A percentile compares a stretch with the other conserved stretches of the same genome.
Conservation (phyloP, 73 alveolate genomes). For the Paramecium sonneborni region DNA sequence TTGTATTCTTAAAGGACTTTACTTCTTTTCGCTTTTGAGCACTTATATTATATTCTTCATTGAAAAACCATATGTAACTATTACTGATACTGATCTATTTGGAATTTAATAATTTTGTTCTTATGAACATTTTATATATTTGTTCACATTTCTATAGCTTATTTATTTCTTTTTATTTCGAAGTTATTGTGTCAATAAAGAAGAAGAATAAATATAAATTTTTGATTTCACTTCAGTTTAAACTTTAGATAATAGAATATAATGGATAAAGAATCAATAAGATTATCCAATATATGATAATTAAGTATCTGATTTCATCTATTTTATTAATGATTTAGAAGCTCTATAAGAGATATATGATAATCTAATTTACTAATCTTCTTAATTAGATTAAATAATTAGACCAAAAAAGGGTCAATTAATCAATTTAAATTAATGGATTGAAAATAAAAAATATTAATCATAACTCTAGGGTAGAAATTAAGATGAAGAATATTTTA, state of each 20-base stretch:
- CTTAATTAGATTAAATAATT: background rate
- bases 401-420: background rate
- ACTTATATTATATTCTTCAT: background rate
- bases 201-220: background rate
- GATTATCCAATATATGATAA: background rate
- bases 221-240: background rate
- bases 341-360: background rate
- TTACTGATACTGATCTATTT: background rate
- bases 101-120: constrained; percentile 8
- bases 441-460: background rate
- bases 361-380: background rate
- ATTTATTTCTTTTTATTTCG: background rate
- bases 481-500: background rate
- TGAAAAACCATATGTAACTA: background rate
- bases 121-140: background rate
- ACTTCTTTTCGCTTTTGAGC: background rate
- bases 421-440: background rate
- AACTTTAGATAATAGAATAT: background rate
- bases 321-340: background rate
- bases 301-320: background rate
- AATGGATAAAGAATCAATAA: background rate
- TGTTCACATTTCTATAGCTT: background rate
- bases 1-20: background rate
- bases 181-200: background rate
- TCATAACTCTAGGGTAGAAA: background rate